Percentiles rank a stretch among this genome's conserved stretches.
phyloP scores from a whole-genome alignment of 2,329 filamentous ascomycete genomes.

The Colletotrichum salicis region DNA sequence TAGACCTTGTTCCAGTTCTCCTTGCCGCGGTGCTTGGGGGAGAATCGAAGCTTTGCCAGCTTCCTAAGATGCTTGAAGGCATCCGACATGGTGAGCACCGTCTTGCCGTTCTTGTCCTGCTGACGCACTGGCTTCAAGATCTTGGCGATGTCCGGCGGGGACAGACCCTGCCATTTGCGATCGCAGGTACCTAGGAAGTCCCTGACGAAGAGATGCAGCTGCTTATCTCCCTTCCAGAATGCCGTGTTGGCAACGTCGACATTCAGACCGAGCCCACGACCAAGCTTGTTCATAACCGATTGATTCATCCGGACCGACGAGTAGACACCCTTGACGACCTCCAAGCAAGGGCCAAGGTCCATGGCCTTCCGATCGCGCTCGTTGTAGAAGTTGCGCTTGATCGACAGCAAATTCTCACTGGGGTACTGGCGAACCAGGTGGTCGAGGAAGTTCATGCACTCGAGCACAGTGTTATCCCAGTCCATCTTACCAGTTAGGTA shows the following conservation, averaged over 20 bases:
- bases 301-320: slow-evolving; percentile 83
- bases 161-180: slow-evolving; percentile 43
- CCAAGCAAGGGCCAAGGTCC: slow-evolving; percentile 68
- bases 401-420: slow-evolving; percentile 70
- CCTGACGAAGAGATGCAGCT: slow-evolving; percentile 40
- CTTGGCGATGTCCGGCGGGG: slow-evolving; percentile 41
- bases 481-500: slow-evolving; percentile 72
- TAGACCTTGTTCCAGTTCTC: slow-evolving; percentile 59
- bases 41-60: slow-evolving; percentile 66
- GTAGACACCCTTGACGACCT: slow-evolving; percentile 90
- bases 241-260: slow-evolving; percentile 91
- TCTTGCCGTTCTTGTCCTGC: slow-evolving; percentile 35
- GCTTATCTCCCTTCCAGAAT: slow-evolving; percentile 74
- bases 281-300: slow-evolving; percentile 50
- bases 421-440: slow-evolving; percentile 88
- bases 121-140: slow-evolving; percentile 49
- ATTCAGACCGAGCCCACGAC: slow-evolving; percentile 80
- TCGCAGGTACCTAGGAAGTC: slow-evolving; percentile 45
- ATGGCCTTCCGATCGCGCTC: slow-evolving; percentile 60
- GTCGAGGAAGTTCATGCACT: slow-evolving; percentile 90
- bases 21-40: slow-evolving; percentile 64
- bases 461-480: slow-evolving; percentile 76
- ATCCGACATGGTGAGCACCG: slow-evolving; percentile 53
- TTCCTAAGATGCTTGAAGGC: slow-evolving; percentile 66
- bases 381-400: slow-evolving; percentile 86